Percentiles rank a stretch among this genome's conserved stretches.
These are phyloP conservation scores for Andalucia godoyi DNA, from an alignment of 78 protist species.

Conservation along the genomic window DNA sequence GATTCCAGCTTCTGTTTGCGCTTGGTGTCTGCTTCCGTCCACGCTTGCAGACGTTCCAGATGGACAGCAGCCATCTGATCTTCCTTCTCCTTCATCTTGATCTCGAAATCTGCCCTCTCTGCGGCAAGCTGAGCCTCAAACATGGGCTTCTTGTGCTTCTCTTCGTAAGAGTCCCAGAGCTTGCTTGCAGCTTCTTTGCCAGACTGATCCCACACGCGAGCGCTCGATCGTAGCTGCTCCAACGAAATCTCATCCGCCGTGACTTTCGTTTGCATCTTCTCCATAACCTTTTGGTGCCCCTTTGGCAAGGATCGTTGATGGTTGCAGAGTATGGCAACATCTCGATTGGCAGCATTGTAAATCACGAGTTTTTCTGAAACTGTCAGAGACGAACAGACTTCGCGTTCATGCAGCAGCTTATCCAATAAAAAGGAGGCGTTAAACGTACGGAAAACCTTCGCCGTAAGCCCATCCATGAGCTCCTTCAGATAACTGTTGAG, in stretches of 20 bases:
- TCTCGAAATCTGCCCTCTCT: not conserved
- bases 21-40: not conserved
- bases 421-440: conserved; percentile 92
- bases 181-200: too few relatives aligned
- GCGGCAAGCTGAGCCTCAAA: not conserved
- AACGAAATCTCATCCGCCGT: too few relatives aligned
- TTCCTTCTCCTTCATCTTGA: not conserved
- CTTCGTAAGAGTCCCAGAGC: not conserved
- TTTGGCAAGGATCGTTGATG: conserved; percentile 88
- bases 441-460: conserved; percentile 98
- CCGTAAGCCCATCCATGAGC: conserved; percentile 84
- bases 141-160: not conserved
- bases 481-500: conserved; percentile 77
- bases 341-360: conserved; percentile 79
- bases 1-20: not conserved
- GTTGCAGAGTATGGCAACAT: conserved; percentile 97
- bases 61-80: too few relatives aligned
- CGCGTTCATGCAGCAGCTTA: not conserved
- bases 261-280: conserved; percentile 22
- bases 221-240: too few relatives aligned
- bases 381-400: not conserved
- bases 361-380: conserved; percentile 50
- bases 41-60: not conserved
- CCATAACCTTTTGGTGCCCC: conserved; percentile 9
- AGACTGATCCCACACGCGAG: too few relatives aligned